Evolutionary conservation across 805 yeast species (phyloP), one percentile per base, ranked within the genome.

Genomic region (Candida easanensis): DNA sequence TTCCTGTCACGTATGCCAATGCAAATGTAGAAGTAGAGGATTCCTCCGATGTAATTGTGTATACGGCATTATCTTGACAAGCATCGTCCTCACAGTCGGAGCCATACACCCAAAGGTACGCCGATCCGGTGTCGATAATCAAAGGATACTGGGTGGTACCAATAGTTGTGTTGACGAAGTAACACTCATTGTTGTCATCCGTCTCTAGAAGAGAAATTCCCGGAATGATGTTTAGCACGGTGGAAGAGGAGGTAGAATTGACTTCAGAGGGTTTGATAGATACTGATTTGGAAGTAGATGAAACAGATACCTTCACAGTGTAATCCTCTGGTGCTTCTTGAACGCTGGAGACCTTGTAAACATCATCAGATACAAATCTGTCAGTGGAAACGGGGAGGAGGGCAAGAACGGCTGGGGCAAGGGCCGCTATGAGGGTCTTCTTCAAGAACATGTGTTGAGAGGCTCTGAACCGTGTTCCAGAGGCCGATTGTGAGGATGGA

Each of bases 91-190:
- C 58, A 62, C 87, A 81, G 30, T 71, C 60, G 1, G 67, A 57
- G 37, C 77, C 79, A 56, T 78, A 80, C 4, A 82, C 69, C 88
- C 88, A 82, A 2, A 79, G 57, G 44, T 79, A 74, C 15, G 80
- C 79, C 21, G 84, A 77, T 6, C 84, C 87, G 0, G 88, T 82
- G 58, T 82, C 88, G 15, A 82, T 62, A 16, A 82, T 67, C 31
- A 82, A 61, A 5, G 77, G 76, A 51, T 71, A 78, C 25, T 63
- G 63, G n/a, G 57, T 56, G n/a, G 65, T 52, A 18, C 64, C 69
- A 30, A 72, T 61, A 13, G 69, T 68, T 23, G 70, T 62, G 47
- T 71, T 63, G 39, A 68, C 62, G 35, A 54, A 69, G 42, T 62
- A 71, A n/a, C 74, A 68, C 41, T 64, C 62, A 28, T 51, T 53